These are phyloP conservation scores for Datura wrightii DNA, from an alignment of 257 asterid genomes.

Conservation along the genomic window DNA sequence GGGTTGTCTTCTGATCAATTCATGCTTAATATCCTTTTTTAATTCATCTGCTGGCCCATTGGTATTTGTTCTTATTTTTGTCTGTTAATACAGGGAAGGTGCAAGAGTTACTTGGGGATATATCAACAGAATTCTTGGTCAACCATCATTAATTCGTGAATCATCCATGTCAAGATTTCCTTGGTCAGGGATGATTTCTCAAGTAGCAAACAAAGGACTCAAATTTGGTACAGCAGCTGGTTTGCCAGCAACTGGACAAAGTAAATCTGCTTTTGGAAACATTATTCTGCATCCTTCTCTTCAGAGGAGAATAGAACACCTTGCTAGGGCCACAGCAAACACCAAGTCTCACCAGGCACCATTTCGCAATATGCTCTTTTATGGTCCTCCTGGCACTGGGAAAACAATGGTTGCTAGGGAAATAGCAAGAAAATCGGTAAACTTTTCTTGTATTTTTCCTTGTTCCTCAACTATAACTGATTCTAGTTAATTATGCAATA, in stretches of 20 bases:
- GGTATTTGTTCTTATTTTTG: slow-evolving; percentile 14
- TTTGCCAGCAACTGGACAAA: slow-evolving; percentile 49
- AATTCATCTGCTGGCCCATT: background rate
- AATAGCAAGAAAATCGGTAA: slow-evolving; percentile 96
- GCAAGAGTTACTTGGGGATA: slow-evolving; percentile 95
- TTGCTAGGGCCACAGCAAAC: slow-evolving; percentile 95
- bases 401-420: slow-evolving; percentile 99
- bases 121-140: slow-evolving; percentile 92
- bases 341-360: slow-evolving; percentile 96
- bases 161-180: slow-evolving; percentile 91
- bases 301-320: slow-evolving; percentile 88
- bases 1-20: background rate
- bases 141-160: slow-evolving; percentile 97
- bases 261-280: slow-evolving; percentile 68
- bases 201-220: slow-evolving; percentile 57
- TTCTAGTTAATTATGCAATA: background rate
- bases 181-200: slow-evolving; percentile 80
- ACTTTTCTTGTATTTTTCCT: background rate
- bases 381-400: slow-evolving; percentile 99
- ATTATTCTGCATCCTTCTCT: slow-evolving; percentile 85
- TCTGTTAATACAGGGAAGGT: slow-evolving; percentile 78
- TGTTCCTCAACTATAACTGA: background rate
- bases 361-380: slow-evolving; percentile 94
- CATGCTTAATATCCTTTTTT: background rate
- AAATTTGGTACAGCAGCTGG: slow-evolving; percentile 58